A percentile compares a stretch with the other conserved stretches of the same genome.
Conservation (phyloP, 305 asterid species). For the Nicotiana rustica region DNA sequence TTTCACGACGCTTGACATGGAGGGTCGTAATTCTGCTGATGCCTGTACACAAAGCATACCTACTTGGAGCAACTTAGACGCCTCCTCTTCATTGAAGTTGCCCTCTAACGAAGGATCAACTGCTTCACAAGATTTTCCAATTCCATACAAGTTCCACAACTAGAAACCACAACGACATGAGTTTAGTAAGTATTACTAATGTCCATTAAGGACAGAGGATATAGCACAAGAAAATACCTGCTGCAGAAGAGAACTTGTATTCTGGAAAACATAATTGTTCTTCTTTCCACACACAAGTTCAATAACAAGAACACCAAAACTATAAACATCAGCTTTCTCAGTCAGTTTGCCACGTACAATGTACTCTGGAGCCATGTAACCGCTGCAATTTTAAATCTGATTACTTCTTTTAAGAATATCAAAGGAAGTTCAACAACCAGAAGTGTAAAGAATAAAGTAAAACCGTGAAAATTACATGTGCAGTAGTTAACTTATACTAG, state of each 20-base stretch:
- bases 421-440: background rate
- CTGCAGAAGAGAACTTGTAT: slow-evolving; percentile 52
- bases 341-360: slow-evolving; percentile 62
- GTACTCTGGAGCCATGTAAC: slow-evolving; percentile 83
- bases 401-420: background rate
- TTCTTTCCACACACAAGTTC: slow-evolving; percentile 59
- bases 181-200: background rate
- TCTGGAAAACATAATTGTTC: slow-evolving; percentile 49
- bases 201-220: background rate
- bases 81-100: slow-evolving; percentile 49
- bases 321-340: slow-evolving; percentile 69
- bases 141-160: slow-evolving; percentile 57
- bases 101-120: slow-evolving; percentile 55
- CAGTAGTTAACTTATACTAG: too few relatives aligned
- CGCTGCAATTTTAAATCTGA: slow-evolving; percentile 42
- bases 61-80: slow-evolving; percentile 50
- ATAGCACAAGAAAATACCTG: slow-evolving; percentile 44
- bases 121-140: slow-evolving; percentile 48
- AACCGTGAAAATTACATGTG: background rate
- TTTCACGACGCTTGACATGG: slow-evolving; percentile 62
- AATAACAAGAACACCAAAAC: slow-evolving; percentile 66
- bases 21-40: slow-evolving; percentile 58
- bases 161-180: slow-evolving; percentile 32
- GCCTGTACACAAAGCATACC: slow-evolving; percentile 69
- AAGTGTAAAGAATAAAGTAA: background rate